Percentiles rank a stretch among this genome's conserved stretches.
These are phyloP conservation scores for Climacium dendroides DNA, from an alignment of 225 moss, liverwort and hornwort genomes.

Conservation along the genomic window DNA sequence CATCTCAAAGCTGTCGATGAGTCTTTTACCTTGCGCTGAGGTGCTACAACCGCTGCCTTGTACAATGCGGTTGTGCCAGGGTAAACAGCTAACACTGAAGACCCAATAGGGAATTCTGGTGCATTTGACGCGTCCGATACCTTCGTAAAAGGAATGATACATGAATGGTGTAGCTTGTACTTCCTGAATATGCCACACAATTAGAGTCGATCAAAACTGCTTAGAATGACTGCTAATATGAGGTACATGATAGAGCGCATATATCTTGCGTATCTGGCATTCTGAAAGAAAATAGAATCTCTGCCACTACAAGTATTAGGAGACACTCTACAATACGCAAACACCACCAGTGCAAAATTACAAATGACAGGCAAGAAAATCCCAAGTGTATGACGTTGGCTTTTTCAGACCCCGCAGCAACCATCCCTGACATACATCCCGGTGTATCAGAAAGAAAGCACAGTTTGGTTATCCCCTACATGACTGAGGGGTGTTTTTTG, in stretches of 20 bases:
- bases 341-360: neutral
- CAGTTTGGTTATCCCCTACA: neutral
- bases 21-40: constrained; percentile 36
- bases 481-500: neutral
- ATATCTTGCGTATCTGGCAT: neutral
- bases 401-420: neutral
- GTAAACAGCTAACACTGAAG: constrained; percentile 76
- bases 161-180: constrained; percentile 51
- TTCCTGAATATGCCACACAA: constrained; percentile 10
- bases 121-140: constrained; percentile 43
- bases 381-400: neutral
- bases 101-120: constrained; percentile 54
- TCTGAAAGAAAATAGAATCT: neutral
- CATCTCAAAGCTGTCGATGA: neutral
- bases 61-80: constrained; percentile 91
- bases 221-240: neutral
- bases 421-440: neutral
- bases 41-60: constrained; percentile 77
- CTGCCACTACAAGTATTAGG: neutral
- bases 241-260: neutral
- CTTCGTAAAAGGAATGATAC: constrained; percentile 82
- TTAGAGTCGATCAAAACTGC: neutral
- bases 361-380: neutral
- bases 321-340: neutral
- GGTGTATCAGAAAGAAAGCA: neutral